Evolutionary conservation across 164 flowering plant species (phyloP), one percentile per base, ranked within the genome.

Genomic region (Buxus sempervirens): DNA sequence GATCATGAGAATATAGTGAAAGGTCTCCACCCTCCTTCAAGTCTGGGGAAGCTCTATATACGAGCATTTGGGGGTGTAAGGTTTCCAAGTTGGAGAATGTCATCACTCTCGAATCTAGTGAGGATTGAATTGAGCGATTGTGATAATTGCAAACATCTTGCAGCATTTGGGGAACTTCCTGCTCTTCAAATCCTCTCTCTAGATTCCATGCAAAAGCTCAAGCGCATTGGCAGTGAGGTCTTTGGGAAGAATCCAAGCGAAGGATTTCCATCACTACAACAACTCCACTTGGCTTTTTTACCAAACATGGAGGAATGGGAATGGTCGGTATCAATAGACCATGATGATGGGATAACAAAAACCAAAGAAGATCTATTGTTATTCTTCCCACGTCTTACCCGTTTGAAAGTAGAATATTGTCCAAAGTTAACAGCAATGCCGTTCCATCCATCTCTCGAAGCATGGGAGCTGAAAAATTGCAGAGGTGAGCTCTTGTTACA

Each of bases 11-110:
- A 71, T 5, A 22, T 69, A 19, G 59, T 79, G 16, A 15, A 42
- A 13, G 15, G 62, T 21, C 77, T 79, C n/a, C 20, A 75, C 18
- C 82, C 84, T 19, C 73, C 75, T 27, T 1, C 2, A 55, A 64
- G 63, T 62, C 32, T 79, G 19, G 63, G 70, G 32, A 66, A 22
- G 9, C 28, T 81, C 60, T 19, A 1, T 1, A 41, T 81, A 20
- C 21, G 26, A 6, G 67, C 48, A 0, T 81, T 70, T 45, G 28
- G 42, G 4, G 82, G 82, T 16, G 9, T 12, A 3, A 27, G 4
- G 0, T 70, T 75, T 25, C 82, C 80, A 24, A 0, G 20, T 21
- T 79, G 82, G 84, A 25, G 5, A 2, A 23, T 41, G 41, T 23
- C 32, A 2, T 23, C 36, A 3, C 71, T 78, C 12, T 61, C 63